Evolutionary conservation across 2,329 filamentous ascomycete genomes (phyloP).

Genomic region (Allantophomopsis lycopodina): DNA sequence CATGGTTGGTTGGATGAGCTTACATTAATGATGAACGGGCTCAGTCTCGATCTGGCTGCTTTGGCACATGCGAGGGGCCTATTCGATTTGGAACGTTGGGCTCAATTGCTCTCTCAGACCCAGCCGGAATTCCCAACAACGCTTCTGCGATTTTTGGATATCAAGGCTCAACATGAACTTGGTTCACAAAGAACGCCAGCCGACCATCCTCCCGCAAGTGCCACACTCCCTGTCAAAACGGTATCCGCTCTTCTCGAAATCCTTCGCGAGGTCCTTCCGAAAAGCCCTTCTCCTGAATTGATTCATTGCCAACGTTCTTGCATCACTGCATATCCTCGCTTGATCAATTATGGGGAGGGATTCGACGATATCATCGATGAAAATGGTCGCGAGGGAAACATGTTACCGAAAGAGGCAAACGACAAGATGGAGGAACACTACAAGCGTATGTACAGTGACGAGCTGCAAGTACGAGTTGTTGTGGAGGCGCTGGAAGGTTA

Average conservation of each 20-base stretch:
- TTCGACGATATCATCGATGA: slow-evolving; percentile 83
- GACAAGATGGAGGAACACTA: slow-evolving; percentile 95
- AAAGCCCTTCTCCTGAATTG: slow-evolving; percentile 49
- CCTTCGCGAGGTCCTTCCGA: slow-evolving; percentile 54
- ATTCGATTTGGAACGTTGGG: slow-evolving; percentile 75
- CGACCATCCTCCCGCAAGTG: slow-evolving; percentile 43
- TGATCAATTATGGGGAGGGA: slow-evolving; percentile 93
- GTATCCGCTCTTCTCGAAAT: slow-evolving; percentile 71
- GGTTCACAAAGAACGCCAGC: slow-evolving; percentile 59
- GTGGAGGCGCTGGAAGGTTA: slow-evolving; percentile 75
- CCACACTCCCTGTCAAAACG: slow-evolving; percentile 72
- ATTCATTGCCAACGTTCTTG: slow-evolving; percentile 75
- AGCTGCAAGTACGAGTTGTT: slow-evolving; percentile 74
- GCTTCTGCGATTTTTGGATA: slow-evolving; percentile 67
- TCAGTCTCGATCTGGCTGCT: slow-evolving; percentile 78
- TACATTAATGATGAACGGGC: slow-evolving; percentile 48
- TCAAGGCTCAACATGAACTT: slow-evolving; percentile 74
- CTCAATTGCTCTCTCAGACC: slow-evolving; percentile 54
- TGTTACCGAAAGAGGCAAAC: slow-evolving; percentile 65
- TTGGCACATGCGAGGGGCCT: slow-evolving; percentile 68
- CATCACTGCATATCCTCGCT: slow-evolving; percentile 80
- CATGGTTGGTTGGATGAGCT: slow-evolving; percentile 78
- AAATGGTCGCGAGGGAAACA: slow-evolving; percentile 72
- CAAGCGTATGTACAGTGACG: slow-evolving; percentile 93
- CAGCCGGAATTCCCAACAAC: slow-evolving; percentile 55